Percentiles rank a stretch among this genome's conserved stretches.
Evolutionary conservation across 139 green algal species (phyloP).

Genomic region (Nannochloris sp.): DNA sequence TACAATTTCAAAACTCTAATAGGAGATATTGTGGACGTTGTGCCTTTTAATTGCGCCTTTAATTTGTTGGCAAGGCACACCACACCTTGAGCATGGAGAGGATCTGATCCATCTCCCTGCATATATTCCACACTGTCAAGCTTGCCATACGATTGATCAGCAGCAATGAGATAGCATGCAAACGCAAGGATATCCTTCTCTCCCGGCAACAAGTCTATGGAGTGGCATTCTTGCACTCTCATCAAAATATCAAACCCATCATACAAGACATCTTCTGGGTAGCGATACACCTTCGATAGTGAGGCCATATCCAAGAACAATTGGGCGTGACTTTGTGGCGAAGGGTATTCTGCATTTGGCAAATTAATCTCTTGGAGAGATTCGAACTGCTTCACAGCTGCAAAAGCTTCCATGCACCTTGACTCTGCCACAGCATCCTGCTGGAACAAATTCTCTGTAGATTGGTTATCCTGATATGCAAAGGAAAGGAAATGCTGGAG

Average conservation of each 20-base stretch:
- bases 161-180: constrained; percentile 1
- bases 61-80: neutral
- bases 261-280: constrained; percentile 40
- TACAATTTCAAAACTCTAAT: constrained; percentile 56
- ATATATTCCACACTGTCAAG: no score
- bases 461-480: neutral
- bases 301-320: neutral
- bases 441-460: constrained; percentile 20
- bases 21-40: constrained; percentile 24
- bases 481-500: neutral
- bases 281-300: neutral
- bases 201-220: constrained; percentile 4
- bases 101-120: no score
- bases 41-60: constrained; percentile 11
- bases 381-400: constrained; percentile 56
- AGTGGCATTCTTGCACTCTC: constrained; percentile 10
- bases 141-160: neutral
- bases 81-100: no score
- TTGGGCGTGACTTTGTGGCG: neutral
- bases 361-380: constrained; percentile 9
- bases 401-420: constrained; percentile 61
- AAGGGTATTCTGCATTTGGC: constrained; percentile 1
- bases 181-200: neutral
- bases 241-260: constrained; percentile 48
- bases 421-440: constrained; percentile 44